Evolutionary conservation across 1,284 basidiomycete genomes (phyloP), one percentile per base, ranked within the genome.

Genomic region (Sutorius eximius): DNA sequence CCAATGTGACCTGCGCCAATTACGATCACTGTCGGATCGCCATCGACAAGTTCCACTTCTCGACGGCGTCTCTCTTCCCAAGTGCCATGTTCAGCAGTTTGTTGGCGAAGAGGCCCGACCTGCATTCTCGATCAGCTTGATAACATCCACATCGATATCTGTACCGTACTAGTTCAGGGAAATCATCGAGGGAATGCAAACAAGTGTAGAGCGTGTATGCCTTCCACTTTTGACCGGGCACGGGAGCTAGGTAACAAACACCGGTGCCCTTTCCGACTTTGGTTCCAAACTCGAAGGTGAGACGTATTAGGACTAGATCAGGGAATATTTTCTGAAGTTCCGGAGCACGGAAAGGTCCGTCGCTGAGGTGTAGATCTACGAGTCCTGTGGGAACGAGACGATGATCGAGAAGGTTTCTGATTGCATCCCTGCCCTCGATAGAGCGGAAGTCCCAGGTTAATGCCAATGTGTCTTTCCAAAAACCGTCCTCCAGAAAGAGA

Each of bases 111-210:
- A 27, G 57, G 38, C 5, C 69, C 65, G 11, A 61, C 12, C 70
- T 69, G 36, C 4, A 29, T 16, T 15, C 3, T 1, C 7, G 9
- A 50, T 65, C 37, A 63, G 45, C 18, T 27, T 8, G 30, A 22
- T 10, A 5, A 12, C 8, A 42, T 24, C 2, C 3, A 37, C 6
- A 3, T 11, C 0, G 33, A 18, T 1, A 9, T 24, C 11, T 2
- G 12, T 1, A 45, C 47, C 27, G 20, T 22, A 70, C 66, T 58
- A 65, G 50, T 24, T 80, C 79, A 0, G 77, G 76, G 58, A 73
- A 73, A 24, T 70, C 81, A 40, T 78, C 71, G 43, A 85, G 70
- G 16, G 72, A 74, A 37, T 82, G 77, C 32, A 84, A 69, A 53
- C 75, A 73, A 0, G 82, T 83, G 59, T 75, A 78, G 8, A 69